phyloP scores from a whole-genome alignment of 164 flowering plant genomes.

The Vitis rupestris region DNA sequence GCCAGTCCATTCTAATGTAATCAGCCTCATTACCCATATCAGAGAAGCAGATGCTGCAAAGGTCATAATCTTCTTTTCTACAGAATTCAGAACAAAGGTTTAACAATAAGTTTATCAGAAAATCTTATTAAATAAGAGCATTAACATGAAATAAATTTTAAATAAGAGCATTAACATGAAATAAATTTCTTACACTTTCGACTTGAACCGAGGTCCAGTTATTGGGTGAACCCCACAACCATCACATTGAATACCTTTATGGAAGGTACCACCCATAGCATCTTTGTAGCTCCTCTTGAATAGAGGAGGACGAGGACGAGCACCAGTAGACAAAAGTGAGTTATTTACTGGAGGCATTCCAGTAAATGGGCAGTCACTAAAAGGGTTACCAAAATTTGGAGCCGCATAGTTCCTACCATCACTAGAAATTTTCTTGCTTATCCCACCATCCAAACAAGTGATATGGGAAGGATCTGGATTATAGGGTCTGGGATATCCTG shows the following conservation, averaged over 20 bases:
- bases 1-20: slow-evolving; percentile 63
- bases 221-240: slow-evolving; percentile 89
- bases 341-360: slow-evolving; percentile 22
- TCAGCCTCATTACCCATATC: slow-evolving; percentile 66
- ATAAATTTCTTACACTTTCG: slow-evolving; percentile 69
- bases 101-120: not conserved
- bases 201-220: slow-evolving; percentile 83
- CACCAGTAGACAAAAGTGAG: slow-evolving; percentile 9
- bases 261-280: slow-evolving; percentile 45
- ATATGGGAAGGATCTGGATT: not conserved
- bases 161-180: slow-evolving; percentile 1
- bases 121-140: not conserved
- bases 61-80: slow-evolving; percentile 81
- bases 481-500: not conserved
- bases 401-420: not conserved
- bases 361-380: slow-evolving; percentile 40
- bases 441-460: not conserved
- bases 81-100: slow-evolving; percentile 7
- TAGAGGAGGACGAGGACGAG: slow-evolving; percentile 6
- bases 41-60: slow-evolving; percentile 71
- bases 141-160: not conserved
- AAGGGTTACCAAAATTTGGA: not conserved
- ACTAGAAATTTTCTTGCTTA: not conserved
- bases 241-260: slow-evolving; percentile 79
- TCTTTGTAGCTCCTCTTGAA: slow-evolving; percentile 25